These are phyloP conservation scores for Citrus sinensis DNA, from an alignment of 345 rosid species.

Conservation along the genomic window DNA sequence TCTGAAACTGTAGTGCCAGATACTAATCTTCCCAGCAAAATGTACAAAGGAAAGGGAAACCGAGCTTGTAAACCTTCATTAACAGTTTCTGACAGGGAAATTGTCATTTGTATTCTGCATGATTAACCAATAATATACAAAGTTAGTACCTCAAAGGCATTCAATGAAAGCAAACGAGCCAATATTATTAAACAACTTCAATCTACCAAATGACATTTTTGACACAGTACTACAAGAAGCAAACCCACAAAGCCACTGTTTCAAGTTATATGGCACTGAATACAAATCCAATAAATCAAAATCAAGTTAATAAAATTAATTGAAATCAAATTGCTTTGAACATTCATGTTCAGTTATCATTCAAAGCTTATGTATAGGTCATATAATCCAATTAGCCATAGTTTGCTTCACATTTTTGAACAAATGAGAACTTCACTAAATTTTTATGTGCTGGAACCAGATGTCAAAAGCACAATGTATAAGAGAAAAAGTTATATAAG, in stretches of 20 bases:
- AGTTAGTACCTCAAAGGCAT: slow-evolving; percentile 23
- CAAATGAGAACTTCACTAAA: neutral
- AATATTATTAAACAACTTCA: slow-evolving; percentile 6
- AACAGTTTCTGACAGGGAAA: slow-evolving; percentile 49
- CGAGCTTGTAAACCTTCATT: slow-evolving; percentile 54
- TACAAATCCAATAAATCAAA: neutral
- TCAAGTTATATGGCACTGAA: no score
- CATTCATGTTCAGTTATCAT: neutral
- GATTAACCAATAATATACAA: slow-evolving; percentile 19
- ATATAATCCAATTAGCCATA: neutral
- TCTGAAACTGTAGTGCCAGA: slow-evolving; percentile 51
- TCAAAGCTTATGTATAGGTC: neutral
- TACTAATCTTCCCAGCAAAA: slow-evolving; percentile 74
- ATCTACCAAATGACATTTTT: neutral
- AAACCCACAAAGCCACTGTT: neutral
- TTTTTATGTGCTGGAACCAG: neutral
- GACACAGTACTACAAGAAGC: neutral
- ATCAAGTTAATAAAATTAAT: neutral
- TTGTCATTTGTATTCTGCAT: slow-evolving; percentile 73
- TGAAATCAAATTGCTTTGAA: neutral
- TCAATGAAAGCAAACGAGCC: slow-evolving; percentile 11
- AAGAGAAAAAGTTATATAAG: no score
- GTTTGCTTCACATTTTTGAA: neutral
- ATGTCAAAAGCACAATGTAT: neutral
- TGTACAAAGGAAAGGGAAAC: slow-evolving; percentile 66